Evolutionary conservation across 495 filamentous ascomycete genomes (phyloP).

Genomic region (Acidiella bohemica): DNA sequence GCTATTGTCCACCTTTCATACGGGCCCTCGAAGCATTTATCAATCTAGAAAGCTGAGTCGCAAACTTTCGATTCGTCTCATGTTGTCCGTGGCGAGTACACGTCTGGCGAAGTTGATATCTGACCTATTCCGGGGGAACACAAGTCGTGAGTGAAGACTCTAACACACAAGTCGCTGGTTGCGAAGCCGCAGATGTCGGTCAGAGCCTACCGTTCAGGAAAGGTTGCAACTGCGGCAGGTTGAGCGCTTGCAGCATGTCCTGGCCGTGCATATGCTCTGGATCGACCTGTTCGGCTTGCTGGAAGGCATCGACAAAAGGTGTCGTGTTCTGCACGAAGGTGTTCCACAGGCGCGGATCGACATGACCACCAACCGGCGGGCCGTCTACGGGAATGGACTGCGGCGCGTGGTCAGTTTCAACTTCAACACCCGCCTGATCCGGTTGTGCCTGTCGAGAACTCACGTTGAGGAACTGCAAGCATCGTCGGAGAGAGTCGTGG

Average conservation of each 20-base stretch:
- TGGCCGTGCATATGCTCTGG: slow-evolving; percentile 1
- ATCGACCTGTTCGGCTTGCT: not conserved
- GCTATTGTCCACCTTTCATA: no score
- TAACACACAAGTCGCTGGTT: not conserved
- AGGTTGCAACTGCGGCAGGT: slow-evolving; percentile 4
- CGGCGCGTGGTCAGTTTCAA: no score
- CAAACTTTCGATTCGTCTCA: no score
- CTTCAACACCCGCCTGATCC: no score
- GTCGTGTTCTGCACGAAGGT: not conserved
- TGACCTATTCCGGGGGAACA: no score
- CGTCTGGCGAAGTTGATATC: not conserved
- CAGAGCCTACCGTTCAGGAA: slow-evolving; percentile 2
- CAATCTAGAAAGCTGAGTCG: no score
- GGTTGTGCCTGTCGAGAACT: not conserved
- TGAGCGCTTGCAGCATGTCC: slow-evolving; percentile 11
- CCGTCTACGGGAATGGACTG: not conserved
- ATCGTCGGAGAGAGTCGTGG: slow-evolving; percentile 6
- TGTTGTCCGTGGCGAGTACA: no score
- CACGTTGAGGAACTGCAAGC: slow-evolving; percentile 9
- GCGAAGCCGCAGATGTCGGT: no score
- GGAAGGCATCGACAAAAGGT: slow-evolving; percentile 6
- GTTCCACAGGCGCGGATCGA: slow-evolving; percentile 1
- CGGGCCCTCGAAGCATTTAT: no score
- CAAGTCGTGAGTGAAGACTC: no score
- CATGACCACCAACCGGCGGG: not conserved